These are phyloP conservation scores for Ogataea hybrid DNA, from an alignment of 1,139 yeast genomes.

Conservation along the genomic window DNA sequence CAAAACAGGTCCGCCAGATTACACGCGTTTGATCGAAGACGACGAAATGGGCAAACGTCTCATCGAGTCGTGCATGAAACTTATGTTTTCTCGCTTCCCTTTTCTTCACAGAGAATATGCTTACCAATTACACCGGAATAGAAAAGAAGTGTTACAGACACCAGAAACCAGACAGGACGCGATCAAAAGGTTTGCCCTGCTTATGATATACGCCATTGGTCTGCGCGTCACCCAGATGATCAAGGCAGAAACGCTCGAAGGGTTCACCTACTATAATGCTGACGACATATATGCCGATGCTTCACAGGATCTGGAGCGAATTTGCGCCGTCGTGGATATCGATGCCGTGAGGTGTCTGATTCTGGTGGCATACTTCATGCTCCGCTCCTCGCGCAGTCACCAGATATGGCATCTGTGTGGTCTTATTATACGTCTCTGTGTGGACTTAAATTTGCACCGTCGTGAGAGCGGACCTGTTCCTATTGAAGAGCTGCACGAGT, in stretches of 20 bases:
- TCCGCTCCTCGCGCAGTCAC: slow-evolving; percentile 19
- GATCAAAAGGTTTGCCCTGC: slow-evolving; percentile 10
- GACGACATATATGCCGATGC: slow-evolving; percentile 19
- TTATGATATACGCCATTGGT: slow-evolving; percentile 20
- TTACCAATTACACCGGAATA: slow-evolving; percentile 11
- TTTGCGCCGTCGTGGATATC: slow-evolving; percentile 15
- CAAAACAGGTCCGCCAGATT: slow-evolving; percentile 3
- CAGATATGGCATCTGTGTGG: slow-evolving; percentile 25
- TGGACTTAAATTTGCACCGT: slow-evolving; percentile 21
- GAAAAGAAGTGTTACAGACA: slow-evolving; percentile 8
- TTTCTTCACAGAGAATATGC: slow-evolving; percentile 2
- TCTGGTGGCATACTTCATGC: slow-evolving; percentile 17
- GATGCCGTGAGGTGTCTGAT: slow-evolving; percentile 17
- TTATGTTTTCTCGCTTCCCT: slow-evolving; percentile 19
- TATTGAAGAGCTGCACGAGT: slow-evolving; percentile 13
- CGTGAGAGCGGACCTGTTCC: slow-evolving; percentile 14
- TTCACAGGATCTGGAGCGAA: slow-evolving; percentile 10
- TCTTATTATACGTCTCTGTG: slow-evolving; percentile 20
- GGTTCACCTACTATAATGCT: slow-evolving; percentile 10
- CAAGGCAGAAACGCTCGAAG: slow-evolving; percentile 2
- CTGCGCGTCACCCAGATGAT: slow-evolving; percentile 13
- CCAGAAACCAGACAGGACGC: slow-evolving; percentile 5
- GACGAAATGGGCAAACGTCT: slow-evolving; percentile 10
- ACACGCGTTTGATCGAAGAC: slow-evolving; percentile 9
- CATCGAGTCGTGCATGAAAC: slow-evolving; percentile 7